Conservation (phyloP, 2,329 filamentous ascomycete species). For the Ceratocystis cubensis region DNA sequence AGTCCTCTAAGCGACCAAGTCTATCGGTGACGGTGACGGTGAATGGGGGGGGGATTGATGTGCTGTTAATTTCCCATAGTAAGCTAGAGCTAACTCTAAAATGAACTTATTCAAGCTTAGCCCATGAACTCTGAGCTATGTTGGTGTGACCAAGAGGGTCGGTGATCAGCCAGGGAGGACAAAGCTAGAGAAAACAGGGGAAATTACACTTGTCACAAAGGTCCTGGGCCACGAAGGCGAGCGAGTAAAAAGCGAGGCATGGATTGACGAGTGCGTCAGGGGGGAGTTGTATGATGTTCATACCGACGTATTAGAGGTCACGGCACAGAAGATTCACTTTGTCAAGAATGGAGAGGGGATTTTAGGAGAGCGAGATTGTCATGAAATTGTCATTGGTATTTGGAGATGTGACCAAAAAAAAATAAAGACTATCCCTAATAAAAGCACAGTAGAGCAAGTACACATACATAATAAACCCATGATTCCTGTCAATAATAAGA, state of each 20-base stretch:
- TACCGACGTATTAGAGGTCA: background rate
- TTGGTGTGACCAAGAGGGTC: slow-evolving; percentile 1
- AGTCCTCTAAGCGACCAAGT: background rate
- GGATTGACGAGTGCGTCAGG: background rate
- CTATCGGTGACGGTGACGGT: background rate
- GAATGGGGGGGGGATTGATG: background rate
- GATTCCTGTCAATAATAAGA: background rate
- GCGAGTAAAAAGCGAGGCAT: background rate
- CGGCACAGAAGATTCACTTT: background rate
- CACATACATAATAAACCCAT: background rate
- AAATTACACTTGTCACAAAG: slow-evolving; percentile 4
- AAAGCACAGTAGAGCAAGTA: background rate
- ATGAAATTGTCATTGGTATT: slow-evolving; percentile 2
- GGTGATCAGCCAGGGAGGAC: background rate
- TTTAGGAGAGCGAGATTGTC: background rate
- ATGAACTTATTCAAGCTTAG: background rate
- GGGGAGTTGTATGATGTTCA: background rate
- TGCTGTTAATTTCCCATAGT: background rate
- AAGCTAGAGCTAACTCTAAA: background rate
- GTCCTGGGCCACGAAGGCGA: background rate
- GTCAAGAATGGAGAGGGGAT: too few relatives aligned
- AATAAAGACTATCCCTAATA: slow-evolving; percentile 4
- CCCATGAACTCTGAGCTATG: too few relatives aligned
- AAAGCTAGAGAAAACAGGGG: background rate
- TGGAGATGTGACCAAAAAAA: slow-evolving; percentile 3